These are phyloP conservation scores for Arachnomyces sp. DNA, from an alignment of 2,329 filamentous ascomycete species.

Conservation along the genomic window DNA sequence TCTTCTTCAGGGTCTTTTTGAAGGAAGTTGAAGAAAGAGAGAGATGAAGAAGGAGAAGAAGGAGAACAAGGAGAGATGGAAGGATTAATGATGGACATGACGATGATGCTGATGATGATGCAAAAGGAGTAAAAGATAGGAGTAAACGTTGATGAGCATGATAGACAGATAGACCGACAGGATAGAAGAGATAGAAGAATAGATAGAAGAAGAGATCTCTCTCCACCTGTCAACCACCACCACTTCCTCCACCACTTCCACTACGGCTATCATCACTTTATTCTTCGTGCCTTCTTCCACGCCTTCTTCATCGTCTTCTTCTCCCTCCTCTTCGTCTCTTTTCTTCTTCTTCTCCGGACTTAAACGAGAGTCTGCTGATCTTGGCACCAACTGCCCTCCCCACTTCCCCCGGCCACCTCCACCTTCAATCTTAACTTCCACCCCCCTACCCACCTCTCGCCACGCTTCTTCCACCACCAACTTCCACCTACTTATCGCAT, in stretches of 20 bases:
- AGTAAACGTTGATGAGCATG: no score
- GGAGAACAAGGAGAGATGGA: no score
- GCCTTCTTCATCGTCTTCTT: constrained; percentile 1
- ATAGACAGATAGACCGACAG: not conserved
- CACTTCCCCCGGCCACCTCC: no score
- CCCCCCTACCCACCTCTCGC: constrained; percentile 10
- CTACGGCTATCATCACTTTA: constrained; percentile 6
- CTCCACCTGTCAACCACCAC: no score
- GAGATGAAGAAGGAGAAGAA: no score
- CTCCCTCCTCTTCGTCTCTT: constrained; percentile 5
- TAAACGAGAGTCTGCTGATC: no score
- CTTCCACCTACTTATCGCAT: constrained; percentile 2
- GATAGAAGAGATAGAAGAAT: not conserved
- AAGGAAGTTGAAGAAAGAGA: not conserved
- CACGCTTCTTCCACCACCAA: constrained; percentile 4
- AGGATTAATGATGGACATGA: no score
- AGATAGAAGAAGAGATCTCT: not conserved
- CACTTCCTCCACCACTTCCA: no score
- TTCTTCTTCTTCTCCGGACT: constrained; percentile 1
- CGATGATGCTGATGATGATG: no score
- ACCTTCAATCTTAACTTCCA: no score
- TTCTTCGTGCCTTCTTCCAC: constrained; percentile 10
- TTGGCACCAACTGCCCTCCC: no score
- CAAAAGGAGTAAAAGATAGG: no score
- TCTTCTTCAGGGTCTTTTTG: not conserved